Evolutionary conservation across 2,329 filamentous ascomycete genomes (phyloP).

Genomic region (Davidsoniella australis): DNA sequence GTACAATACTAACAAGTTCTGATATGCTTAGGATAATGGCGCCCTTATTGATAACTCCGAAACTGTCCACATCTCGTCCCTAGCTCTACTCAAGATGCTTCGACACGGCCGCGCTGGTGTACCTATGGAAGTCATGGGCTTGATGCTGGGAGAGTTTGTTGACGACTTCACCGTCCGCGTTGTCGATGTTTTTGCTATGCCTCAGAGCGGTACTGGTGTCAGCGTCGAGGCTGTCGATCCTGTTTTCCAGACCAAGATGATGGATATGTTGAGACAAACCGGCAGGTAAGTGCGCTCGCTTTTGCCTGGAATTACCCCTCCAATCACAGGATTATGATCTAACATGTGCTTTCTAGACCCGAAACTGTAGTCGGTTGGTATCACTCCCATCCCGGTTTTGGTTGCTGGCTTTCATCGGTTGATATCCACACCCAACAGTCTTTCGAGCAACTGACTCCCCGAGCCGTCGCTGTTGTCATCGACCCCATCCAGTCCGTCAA

Average conservation of each 20-base stretch:
- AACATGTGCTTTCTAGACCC: slow-evolving; percentile 37
- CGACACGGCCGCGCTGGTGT: slow-evolving; percentile 93
- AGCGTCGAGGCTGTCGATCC: slow-evolving; percentile 97
- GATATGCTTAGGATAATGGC: slow-evolving; percentile 51
- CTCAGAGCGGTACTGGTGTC: slow-evolving; percentile 93
- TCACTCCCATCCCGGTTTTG: slow-evolving; percentile 96
- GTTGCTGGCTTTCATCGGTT: slow-evolving; percentile 96
- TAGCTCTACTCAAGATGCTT: slow-evolving; percentile 96
- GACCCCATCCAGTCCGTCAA: slow-evolving; percentile 99
- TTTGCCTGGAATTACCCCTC: background rate
- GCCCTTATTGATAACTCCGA: slow-evolving; percentile 97
- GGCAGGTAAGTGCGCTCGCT: slow-evolving; percentile 48
- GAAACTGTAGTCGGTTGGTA: slow-evolving; percentile 99
- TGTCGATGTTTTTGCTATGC: slow-evolving; percentile 98
- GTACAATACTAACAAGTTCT: background rate
- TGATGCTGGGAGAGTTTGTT: slow-evolving; percentile 52
- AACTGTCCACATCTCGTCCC: slow-evolving; percentile 96
- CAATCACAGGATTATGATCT: background rate
- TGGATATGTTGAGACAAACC: slow-evolving; percentile 98
- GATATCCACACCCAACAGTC: slow-evolving; percentile 99
- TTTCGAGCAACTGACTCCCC: slow-evolving; percentile 95
- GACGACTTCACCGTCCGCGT: slow-evolving; percentile 59
- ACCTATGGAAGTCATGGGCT: slow-evolving; percentile 98
- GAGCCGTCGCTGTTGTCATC: slow-evolving; percentile 92
- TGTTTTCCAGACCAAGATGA: slow-evolving; percentile 99